Evolutionary conservation across 495 filamentous ascomycete species (phyloP).

Genomic region (Jackrogersella multiformis): DNA sequence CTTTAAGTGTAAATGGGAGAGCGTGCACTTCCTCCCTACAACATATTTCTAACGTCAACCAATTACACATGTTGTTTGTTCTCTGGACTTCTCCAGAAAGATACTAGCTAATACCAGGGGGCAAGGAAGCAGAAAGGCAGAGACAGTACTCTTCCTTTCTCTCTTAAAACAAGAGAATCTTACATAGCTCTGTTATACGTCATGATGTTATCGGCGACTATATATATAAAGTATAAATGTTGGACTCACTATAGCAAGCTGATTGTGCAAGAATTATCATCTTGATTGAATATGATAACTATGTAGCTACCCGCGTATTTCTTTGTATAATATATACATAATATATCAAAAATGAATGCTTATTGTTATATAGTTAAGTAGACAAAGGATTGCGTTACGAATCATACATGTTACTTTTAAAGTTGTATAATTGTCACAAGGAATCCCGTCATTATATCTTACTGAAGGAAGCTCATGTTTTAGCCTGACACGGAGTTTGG

Average conservation of each 20-base stretch:
- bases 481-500: no score
- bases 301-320: not conserved
- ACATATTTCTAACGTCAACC: not conserved
- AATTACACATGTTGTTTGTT: not conserved
- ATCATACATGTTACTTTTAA: not conserved
- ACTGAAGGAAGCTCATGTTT: no score
- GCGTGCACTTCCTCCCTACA: not conserved
- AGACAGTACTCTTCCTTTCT: not conserved
- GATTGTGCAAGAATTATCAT: slow-evolving; percentile 3
- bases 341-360: slow-evolving; percentile 3
- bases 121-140: slow-evolving; percentile 10
- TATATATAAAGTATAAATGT: not conserved
- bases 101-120: not conserved
- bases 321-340: not conserved
- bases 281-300: not conserved
- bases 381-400: not conserved
- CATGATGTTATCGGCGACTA: not conserved
- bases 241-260: no score
- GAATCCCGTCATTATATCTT: no score
- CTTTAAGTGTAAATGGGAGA: not conserved
- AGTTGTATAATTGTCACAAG: not conserved
- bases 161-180: no score
- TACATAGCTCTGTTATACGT: not conserved
- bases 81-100: not conserved
- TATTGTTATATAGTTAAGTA: slow-evolving; percentile 4